These are phyloP conservation scores for Nothophoma quercina DNA, from an alignment of 2,329 filamentous ascomycete genomes.

Conservation along the genomic window DNA sequence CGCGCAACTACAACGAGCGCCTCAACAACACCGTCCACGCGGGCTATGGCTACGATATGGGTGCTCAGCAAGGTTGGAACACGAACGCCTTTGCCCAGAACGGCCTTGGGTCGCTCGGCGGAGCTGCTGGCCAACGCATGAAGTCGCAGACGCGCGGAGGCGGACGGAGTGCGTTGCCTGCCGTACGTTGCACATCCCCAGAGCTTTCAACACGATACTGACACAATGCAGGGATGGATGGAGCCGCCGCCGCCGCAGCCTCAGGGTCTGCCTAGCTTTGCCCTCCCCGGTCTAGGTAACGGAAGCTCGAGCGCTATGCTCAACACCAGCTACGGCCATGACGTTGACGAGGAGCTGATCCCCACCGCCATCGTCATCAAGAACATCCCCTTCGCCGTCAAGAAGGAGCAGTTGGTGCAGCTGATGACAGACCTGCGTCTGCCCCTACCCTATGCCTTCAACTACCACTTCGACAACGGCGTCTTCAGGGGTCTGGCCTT, in stretches of 20 bases:
- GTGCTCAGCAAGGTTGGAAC: slow-evolving; percentile 79
- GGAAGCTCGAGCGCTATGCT: slow-evolving; percentile 41
- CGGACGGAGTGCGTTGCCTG: slow-evolving; percentile 68
- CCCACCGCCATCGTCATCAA: slow-evolving; percentile 99
- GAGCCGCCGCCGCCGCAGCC: slow-evolving; percentile 50
- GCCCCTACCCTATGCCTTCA: slow-evolving; percentile 96
- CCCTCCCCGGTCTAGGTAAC: slow-evolving; percentile 51
- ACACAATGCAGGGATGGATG: slow-evolving; percentile 64
- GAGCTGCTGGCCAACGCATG: slow-evolving; percentile 60
- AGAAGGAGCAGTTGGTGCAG: slow-evolving; percentile 91
- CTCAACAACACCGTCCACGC: slow-evolving; percentile 64
- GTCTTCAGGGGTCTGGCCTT: slow-evolving; percentile 96
- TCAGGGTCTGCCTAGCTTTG: slow-evolving; percentile 54
- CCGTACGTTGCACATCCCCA: slow-evolving; percentile 65
- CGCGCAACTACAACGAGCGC: slow-evolving; percentile 65
- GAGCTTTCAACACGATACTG: background rate
- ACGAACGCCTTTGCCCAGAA: slow-evolving; percentile 74
- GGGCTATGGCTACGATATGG: slow-evolving; percentile 73
- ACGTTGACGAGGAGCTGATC: slow-evolving; percentile 85
- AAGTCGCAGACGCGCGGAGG: slow-evolving; percentile 64
- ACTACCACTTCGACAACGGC: slow-evolving; percentile 98
- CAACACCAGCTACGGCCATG: slow-evolving; percentile 57
- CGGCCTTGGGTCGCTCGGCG: slow-evolving; percentile 67
- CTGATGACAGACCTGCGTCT: slow-evolving; percentile 95
- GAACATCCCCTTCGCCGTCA: slow-evolving; percentile 98